phyloP scores from a whole-genome alignment of 352 stramenopile genomes.

The Phytophthora fragariaefolia region DNA sequence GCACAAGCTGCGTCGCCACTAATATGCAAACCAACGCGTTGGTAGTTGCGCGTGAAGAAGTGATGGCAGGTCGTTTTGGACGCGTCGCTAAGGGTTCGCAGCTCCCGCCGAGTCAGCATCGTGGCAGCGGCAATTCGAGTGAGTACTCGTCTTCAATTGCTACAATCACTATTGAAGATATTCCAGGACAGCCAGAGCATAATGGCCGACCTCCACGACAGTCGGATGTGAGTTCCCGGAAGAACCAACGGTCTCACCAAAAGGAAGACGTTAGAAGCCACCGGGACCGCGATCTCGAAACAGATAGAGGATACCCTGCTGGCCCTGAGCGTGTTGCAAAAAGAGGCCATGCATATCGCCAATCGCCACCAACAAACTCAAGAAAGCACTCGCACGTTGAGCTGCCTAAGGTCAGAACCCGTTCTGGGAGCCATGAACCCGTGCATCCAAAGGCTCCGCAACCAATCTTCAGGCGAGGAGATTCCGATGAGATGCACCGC shows the following conservation, averaged over 20 bases:
- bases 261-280: slow-evolving; percentile 17
- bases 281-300: slow-evolving; percentile 18
- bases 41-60: slow-evolving; percentile 58
- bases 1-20: slow-evolving; percentile 41
- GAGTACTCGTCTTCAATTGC: slow-evolving; percentile 19
- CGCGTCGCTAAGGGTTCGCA: slow-evolving; percentile 12
- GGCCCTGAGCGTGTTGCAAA: slow-evolving; percentile 4
- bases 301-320: slow-evolving; percentile 14
- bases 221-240: slow-evolving; percentile 20
- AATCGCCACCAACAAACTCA: slow-evolving; percentile 10
- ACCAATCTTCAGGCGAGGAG: slow-evolving; percentile 23
- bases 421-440: slow-evolving; percentile 24
- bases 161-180: slow-evolving; percentile 44
- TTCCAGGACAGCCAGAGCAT: slow-evolving; percentile 34
- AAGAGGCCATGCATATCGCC: slow-evolving; percentile 19
- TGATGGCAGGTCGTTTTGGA: slow-evolving; percentile 42
- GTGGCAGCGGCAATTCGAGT: slow-evolving; percentile 19
- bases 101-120: slow-evolving; percentile 13
- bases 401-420: slow-evolving; percentile 18
- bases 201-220: slow-evolving; percentile 26
- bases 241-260: slow-evolving; percentile 8
- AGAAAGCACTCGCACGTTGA: slow-evolving; percentile 16
- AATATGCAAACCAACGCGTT: slow-evolving; percentile 42
- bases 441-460: slow-evolving; percentile 8
- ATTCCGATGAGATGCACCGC: slow-evolving; percentile 18